Percentiles rank a stretch among this genome's conserved stretches.
Conservation (phyloP, 2,329 filamentous ascomycete species). For the Xylaria sp. region DNA sequence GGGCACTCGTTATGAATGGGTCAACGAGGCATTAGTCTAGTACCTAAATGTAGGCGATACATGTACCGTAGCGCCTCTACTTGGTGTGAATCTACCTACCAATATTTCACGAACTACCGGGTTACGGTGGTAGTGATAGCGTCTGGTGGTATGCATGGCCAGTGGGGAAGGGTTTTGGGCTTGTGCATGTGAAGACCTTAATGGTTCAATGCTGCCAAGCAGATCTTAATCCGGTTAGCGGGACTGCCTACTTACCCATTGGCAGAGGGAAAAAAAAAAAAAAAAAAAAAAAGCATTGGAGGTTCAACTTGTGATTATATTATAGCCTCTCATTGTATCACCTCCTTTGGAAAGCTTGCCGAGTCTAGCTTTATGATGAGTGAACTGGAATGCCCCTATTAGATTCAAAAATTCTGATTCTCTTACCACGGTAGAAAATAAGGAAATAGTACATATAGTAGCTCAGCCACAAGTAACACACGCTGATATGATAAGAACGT, state of each 20-base stretch:
- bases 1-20: not conserved
- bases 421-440: not conserved
- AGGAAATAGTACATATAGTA: not conserved
- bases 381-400: not conserved
- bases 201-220: not conserved
- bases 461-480: not conserved
- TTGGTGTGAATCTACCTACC: not conserved
- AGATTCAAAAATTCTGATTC: not conserved
- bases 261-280: not conserved
- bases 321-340: not conserved
- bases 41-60: not conserved
- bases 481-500: not conserved
- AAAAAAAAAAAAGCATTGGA: not conserved
- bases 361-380: not conserved
- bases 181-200: slow-evolving; percentile 1
- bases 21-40: not conserved
- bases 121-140: not conserved
- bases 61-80: not conserved
- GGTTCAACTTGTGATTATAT: not conserved
- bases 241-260: not conserved
- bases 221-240: not conserved
- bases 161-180: not conserved
- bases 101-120: not conserved
- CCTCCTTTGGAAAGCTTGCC: not conserved
- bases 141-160: not conserved